Evolutionary conservation across 495 filamentous ascomycete genomes (phyloP).

Genomic region (Talaromyces adpressus): DNA sequence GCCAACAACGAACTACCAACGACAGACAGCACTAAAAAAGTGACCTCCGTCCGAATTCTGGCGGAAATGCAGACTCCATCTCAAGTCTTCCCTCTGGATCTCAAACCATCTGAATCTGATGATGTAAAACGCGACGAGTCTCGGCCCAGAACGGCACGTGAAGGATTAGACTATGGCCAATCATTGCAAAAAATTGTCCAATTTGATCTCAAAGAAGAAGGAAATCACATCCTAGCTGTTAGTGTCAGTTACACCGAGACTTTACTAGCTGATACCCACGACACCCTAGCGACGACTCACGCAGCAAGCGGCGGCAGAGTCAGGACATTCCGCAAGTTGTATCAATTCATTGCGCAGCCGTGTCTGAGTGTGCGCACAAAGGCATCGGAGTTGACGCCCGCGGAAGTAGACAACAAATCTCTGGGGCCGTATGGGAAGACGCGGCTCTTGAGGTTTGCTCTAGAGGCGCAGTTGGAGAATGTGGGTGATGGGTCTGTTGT

Average conservation of each 20-base stretch:
- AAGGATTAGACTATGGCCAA: slow-evolving; percentile 54
- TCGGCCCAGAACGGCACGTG: slow-evolving; percentile 13
- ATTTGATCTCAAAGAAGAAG: slow-evolving; percentile 89
- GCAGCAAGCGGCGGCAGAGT: slow-evolving; percentile 48
- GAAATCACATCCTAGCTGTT: slow-evolving; percentile 87
- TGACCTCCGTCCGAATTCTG: slow-evolving; percentile 71
- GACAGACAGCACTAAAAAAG: slow-evolving; percentile 38
- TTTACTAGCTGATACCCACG: slow-evolving; percentile 42
- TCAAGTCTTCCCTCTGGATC: slow-evolving; percentile 49
- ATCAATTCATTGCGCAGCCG: slow-evolving; percentile 90
- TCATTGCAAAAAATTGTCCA: slow-evolving; percentile 77
- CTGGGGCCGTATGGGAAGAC: slow-evolving; percentile 40
- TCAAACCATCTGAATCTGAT: slow-evolving; percentile 33
- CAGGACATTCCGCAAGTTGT: slow-evolving; percentile 88
- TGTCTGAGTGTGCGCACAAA: slow-evolving; percentile 89
- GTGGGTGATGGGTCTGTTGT: slow-evolving; percentile 51
- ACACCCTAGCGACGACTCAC: slow-evolving; percentile 26
- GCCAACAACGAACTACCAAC: slow-evolving; percentile 75
- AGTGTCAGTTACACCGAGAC: slow-evolving; percentile 84
- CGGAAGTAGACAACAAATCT: slow-evolving; percentile 37
- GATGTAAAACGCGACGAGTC: slow-evolving; percentile 15
- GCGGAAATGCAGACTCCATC: slow-evolving; percentile 94
- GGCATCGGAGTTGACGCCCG: slow-evolving; percentile 50
- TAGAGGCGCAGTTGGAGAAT: slow-evolving; percentile 96
- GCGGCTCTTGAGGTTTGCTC: slow-evolving; percentile 42